Evolutionary conservation across 225 moss, liverwort and hornwort species (phyloP), one percentile per base, ranked within the genome.

Genomic region (Thuidium tamariscinum): DNA sequence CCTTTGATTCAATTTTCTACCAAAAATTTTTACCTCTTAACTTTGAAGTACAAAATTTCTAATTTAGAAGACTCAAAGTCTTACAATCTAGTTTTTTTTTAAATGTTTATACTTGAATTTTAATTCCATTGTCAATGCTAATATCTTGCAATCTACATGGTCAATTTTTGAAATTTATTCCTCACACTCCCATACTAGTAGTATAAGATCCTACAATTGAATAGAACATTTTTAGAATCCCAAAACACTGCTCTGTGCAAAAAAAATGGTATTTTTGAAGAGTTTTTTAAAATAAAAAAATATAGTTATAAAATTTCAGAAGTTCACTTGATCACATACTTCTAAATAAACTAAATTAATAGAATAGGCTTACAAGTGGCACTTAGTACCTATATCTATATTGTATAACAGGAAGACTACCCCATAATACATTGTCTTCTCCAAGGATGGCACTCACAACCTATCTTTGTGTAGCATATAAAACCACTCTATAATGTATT

Each of bases 241-340:
- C 12, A 37, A 22, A 22, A 67, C 0, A 1, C 2, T 67, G 1
- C 3, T 44, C 5, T 27, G 42, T 70, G 5, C 2, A 27, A 42
- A 26, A 70, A 1, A 10, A 27, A 44, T 16, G 16, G 2, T 44
- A 44, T 5, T 3, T 27, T 29, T 29, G 5, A 44, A 44, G 29
- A 71, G 0, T 27, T 44, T 71, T 44, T 44, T 4, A 0, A 29
- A 29, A 42, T 23, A 19, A 0, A 29, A 29, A 42, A 25, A 19
- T 0, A 3, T 3, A 9, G 5, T 16, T 3, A 17, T 44, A 0
- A 1, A 44, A 71, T 2, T 44, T 29, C 29, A 44, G 29, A 3
- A 29, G 1, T 27, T 17, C 10, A 27, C 10, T 70, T 2, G 8
- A 41, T 25, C 5, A 4, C 1, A 25, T 41, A 7, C 1, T 68